A percentile compares a stretch with the other conserved stretches of the same genome.
Conservation (phyloP, 768 basidiomycete species). For the Hygrophorus russula region DNA sequence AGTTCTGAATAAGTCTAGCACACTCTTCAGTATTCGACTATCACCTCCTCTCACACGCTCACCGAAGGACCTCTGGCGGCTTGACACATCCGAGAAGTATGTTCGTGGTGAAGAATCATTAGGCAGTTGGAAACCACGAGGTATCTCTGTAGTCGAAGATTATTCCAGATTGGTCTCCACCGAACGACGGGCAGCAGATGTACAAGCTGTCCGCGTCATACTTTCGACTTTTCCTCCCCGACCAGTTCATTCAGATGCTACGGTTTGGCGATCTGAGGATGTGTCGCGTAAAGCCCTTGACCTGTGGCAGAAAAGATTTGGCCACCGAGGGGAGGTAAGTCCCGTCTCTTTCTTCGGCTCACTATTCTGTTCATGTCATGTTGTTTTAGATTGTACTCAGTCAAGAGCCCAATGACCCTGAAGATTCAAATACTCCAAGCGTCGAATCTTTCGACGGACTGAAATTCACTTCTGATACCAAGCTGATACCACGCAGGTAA, state of each 20-base stretch:
- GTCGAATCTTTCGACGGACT: slow-evolving; percentile 36
- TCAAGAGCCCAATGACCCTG: slow-evolving; percentile 55
- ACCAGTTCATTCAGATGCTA: slow-evolving; percentile 37
- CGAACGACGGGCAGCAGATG: slow-evolving; percentile 74
- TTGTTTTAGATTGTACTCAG: slow-evolving; percentile 59
- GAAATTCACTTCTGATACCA: slow-evolving; percentile 65
- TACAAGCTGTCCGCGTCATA: slow-evolving; percentile 79
- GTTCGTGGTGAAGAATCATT: slow-evolving; percentile 86
- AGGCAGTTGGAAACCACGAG: slow-evolving; percentile 76
- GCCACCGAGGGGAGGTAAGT: slow-evolving; percentile 61
- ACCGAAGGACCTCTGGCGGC: slow-evolving; percentile 82
- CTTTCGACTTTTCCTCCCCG: slow-evolving; percentile 44
- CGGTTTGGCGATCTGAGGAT: slow-evolving; percentile 56
- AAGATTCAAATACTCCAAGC: slow-evolving; percentile 26
- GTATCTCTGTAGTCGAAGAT: slow-evolving; percentile 84
- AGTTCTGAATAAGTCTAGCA: slow-evolving; percentile 66
- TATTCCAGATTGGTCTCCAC: slow-evolving; percentile 61
- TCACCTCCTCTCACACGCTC: slow-evolving; percentile 80
- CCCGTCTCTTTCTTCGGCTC: not conserved
- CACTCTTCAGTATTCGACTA: slow-evolving; percentile 75
- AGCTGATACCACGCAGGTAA: slow-evolving; percentile 63
- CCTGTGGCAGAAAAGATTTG: slow-evolving; percentile 81
- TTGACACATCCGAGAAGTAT: slow-evolving; percentile 93
- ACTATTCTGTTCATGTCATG: slow-evolving; percentile 2
- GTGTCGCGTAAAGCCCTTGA: slow-evolving; percentile 55